Conservation (phyloP, 2,329 filamentous ascomycete genomes). For the Lasiodiplodia theobromae region DNA sequence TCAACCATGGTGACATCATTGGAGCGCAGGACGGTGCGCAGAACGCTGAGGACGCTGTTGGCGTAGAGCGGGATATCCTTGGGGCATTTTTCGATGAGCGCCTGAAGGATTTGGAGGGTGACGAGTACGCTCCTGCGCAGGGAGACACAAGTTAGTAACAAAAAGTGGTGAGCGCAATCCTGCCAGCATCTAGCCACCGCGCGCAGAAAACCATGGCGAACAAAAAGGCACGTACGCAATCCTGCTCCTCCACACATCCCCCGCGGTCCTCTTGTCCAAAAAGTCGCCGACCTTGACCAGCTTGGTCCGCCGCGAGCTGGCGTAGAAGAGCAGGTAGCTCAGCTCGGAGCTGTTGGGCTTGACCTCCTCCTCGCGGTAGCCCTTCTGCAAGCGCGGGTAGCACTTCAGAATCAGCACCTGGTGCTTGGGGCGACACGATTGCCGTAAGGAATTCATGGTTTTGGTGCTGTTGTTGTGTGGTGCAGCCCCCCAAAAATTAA, state of each 20-base stretch:
- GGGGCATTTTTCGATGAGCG: constrained; percentile 90
- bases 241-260: constrained; percentile 87
- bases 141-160: constrained; percentile 5
- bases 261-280: constrained; percentile 90
- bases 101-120: constrained; percentile 88
- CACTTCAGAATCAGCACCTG: constrained; percentile 96
- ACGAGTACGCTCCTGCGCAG: constrained; percentile 82
- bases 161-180: neutral
- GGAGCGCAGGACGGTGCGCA: constrained; percentile 82
- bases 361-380: constrained; percentile 76
- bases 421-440: constrained; percentile 85
- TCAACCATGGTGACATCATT: constrained; percentile 93
- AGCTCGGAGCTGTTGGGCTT: constrained; percentile 97
- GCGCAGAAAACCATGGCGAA: constrained; percentile 28
- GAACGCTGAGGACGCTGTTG: constrained; percentile 80
- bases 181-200: neutral
- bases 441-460: constrained; percentile 63
- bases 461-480: neutral
- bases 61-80: constrained; percentile 91
- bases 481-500: neutral
- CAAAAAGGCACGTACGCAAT: constrained; percentile 70
- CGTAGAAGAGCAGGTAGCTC: constrained; percentile 96
- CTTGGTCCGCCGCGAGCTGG: constrained; percentile 91
- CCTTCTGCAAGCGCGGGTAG: constrained; percentile 92
- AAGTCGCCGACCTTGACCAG: constrained; percentile 95